phyloP scores from a whole-genome alignment of 1,284 basidiomycete species.

The Rhodotorula glutinis region DNA sequence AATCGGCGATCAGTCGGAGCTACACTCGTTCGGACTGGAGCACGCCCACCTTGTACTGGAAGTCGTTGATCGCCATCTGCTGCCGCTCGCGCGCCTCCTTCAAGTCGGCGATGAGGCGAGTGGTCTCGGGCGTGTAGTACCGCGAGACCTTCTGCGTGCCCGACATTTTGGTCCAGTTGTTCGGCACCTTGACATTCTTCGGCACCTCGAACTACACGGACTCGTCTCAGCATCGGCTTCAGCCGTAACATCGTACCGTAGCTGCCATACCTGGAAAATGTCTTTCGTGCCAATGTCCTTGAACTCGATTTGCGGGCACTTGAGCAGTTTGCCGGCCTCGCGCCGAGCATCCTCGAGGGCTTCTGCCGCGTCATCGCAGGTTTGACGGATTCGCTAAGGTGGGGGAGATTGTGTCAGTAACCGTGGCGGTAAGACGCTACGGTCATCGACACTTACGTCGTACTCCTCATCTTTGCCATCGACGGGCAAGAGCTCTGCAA shows the following conservation, averaged over 20 bases:
- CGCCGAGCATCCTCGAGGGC: conserved; percentile 65
- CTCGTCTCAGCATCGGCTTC: background rate
- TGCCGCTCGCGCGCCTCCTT: conserved; percentile 91
- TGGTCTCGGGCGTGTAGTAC: conserved; percentile 71
- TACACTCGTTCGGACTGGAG: too few relatives aligned
- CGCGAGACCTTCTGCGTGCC: conserved; percentile 69
- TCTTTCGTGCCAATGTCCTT: conserved; percentile 41
- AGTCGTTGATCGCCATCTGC: conserved; percentile 70
- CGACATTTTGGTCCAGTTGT: conserved; percentile 77
- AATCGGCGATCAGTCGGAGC: too few relatives aligned
- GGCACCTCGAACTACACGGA: conserved; percentile 64
- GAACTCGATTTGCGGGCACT: conserved; percentile 50
- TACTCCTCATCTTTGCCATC: conserved; percentile 79
- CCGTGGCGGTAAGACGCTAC: background rate
- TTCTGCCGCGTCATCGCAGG: conserved; percentile 66
- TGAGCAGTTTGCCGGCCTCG: conserved; percentile 60
- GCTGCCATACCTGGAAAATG: conserved; percentile 50
- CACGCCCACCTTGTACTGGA: conserved; percentile 72
- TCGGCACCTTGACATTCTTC: conserved; percentile 64
- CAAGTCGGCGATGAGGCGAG: conserved; percentile 66
- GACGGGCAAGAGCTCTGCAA: conserved; percentile 61
- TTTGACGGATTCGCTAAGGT: conserved; percentile 58
- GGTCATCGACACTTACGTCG: conserved; percentile 52
- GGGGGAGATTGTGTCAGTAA: background rate
- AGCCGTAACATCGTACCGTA: too few relatives aligned